phyloP scores from a whole-genome alignment of 2,329 filamentous ascomycete genomes.

The Phialophora tarda region DNA sequence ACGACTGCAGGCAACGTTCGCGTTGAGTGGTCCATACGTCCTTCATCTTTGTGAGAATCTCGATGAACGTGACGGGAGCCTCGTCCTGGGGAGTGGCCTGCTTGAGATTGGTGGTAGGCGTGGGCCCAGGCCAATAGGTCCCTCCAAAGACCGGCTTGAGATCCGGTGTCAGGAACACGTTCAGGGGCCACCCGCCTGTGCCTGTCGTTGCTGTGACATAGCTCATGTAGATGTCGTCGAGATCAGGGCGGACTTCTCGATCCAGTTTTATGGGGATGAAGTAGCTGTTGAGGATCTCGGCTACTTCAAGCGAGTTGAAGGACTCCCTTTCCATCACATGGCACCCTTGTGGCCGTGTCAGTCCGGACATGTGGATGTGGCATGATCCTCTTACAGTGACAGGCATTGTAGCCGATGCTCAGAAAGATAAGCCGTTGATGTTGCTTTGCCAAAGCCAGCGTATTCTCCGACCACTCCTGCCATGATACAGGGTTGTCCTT shows the following conservation, averaged over 20 bases:
- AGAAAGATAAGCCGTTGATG: constrained; percentile 90
- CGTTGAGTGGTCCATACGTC: constrained; percentile 82
- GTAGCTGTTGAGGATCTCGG: constrained; percentile 77
- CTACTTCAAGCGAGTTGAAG: constrained; percentile 82
- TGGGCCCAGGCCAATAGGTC: constrained; percentile 89
- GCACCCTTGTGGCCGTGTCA: constrained; percentile 61
- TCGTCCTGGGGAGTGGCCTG: constrained; percentile 47
- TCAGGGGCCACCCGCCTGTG: constrained; percentile 90
- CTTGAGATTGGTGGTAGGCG: constrained; percentile 57
- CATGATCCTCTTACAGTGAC: constrained; percentile 72
- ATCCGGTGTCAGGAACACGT: constrained; percentile 93
- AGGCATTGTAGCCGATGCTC: constrained; percentile 93
- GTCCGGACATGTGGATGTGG: background rate
- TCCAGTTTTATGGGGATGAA: constrained; percentile 95
- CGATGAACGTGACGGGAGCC: constrained; percentile 77
- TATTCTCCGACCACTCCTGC: constrained; percentile 84
- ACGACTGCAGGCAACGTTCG: constrained; percentile 79
- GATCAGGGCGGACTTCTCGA: constrained; percentile 88
- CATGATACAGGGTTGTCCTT: constrained; percentile 83
- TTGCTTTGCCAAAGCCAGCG: constrained; percentile 74
- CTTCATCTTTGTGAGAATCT: constrained; percentile 78
- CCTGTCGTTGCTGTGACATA: constrained; percentile 93
- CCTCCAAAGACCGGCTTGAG: constrained; percentile 94
- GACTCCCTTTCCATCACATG: constrained; percentile 93
- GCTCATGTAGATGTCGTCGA: constrained; percentile 98